Conservation (phyloP, 1,284 basidiomycete species). For the Microbotryomycetes sp. region DNA sequence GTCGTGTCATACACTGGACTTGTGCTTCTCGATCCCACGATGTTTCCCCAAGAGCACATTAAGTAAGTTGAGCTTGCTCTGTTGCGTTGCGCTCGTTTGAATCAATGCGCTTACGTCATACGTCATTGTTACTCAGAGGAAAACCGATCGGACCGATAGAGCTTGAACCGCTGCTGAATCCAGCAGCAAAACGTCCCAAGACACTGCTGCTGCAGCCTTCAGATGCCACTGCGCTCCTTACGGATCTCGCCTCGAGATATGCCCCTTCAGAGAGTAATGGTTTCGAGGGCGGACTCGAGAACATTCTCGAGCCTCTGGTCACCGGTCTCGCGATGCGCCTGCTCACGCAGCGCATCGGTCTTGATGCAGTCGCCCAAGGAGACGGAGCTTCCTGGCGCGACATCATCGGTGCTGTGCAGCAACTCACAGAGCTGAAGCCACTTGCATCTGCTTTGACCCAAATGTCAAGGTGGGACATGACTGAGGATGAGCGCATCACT, state of each 20-base stretch:
- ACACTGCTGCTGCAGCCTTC: conserved; percentile 35
- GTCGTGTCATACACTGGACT: conserved; percentile 86
- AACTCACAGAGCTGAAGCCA: conserved; percentile 69
- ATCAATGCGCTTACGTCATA: conserved; percentile 21
- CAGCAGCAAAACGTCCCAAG: conserved; percentile 47
- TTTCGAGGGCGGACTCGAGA: conserved; percentile 41
- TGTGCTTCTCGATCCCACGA: conserved; percentile 75
- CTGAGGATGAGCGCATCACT: conserved; percentile 40
- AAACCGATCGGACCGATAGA: conserved; percentile 66
- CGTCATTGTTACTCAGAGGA: conserved; percentile 33
- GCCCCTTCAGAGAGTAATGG: conserved; percentile 30
- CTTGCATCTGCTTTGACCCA: conserved; percentile 52
- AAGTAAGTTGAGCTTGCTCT: no score
- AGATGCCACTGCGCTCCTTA: conserved; percentile 45
- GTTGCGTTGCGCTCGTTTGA: no score
- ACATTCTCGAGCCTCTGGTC: conserved; percentile 45
- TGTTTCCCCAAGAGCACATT: conserved; percentile 77
- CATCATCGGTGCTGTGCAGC: conserved; percentile 71
- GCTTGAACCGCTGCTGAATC: conserved; percentile 64
- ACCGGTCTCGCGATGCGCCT: conserved; percentile 36
- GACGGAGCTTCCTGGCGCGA: conserved; percentile 63
- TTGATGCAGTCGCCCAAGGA: conserved; percentile 37
- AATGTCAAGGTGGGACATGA: conserved; percentile 39
- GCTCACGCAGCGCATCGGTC: conserved; percentile 27
- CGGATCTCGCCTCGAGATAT: conserved; percentile 45